A percentile compares a stretch with the other conserved stretches of the same genome.
Conservation (phyloP, 345 rosid genomes). For the Carallia pectinifolia region DNA sequence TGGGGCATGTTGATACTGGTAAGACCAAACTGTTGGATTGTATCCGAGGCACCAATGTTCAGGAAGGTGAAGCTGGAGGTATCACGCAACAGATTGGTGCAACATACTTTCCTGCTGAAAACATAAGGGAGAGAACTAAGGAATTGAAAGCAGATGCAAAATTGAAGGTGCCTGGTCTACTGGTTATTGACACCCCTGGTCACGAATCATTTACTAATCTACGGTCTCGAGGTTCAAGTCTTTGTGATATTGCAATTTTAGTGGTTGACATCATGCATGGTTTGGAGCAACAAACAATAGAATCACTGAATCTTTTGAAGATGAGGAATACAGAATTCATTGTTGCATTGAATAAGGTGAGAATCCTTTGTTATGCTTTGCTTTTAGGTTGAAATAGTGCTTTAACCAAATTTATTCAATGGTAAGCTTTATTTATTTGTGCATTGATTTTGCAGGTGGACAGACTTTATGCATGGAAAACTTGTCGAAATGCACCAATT, state of each 20-base stretch:
- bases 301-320: slow-evolving; percentile 80
- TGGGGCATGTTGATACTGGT: slow-evolving; percentile 99
- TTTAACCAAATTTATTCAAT: slow-evolving; percentile 3
- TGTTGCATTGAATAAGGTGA: slow-evolving; percentile 91
- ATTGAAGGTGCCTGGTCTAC: slow-evolving; percentile 88
- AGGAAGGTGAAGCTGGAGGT: slow-evolving; percentile 99
- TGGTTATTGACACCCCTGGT: slow-evolving; percentile 98
- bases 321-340: slow-evolving; percentile 87
- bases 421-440: slow-evolving; percentile 1
- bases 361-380: neutral
- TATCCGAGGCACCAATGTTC: slow-evolving; percentile 94
- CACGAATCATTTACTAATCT: slow-evolving; percentile 88
- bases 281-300: slow-evolving; percentile 90
- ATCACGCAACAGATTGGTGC: slow-evolving; percentile 99
- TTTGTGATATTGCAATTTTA: slow-evolving; percentile 94
- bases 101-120: slow-evolving; percentile 88
- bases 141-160: slow-evolving; percentile 89
- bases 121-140: slow-evolving; percentile 86
- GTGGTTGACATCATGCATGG: slow-evolving; percentile 98
- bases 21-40: slow-evolving; percentile 94
- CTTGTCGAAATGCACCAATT: slow-evolving; percentile 72
- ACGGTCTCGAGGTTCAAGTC: slow-evolving; percentile 85
- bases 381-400: slow-evolving; percentile 1
- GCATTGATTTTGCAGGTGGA: slow-evolving; percentile 59
- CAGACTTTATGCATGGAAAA: slow-evolving; percentile 89